Percentiles rank a stretch among this genome's conserved stretches.
Evolutionary conservation across 208 protist genomes (phyloP).

Genomic region (Acanthamoeba triangularis): DNA sequence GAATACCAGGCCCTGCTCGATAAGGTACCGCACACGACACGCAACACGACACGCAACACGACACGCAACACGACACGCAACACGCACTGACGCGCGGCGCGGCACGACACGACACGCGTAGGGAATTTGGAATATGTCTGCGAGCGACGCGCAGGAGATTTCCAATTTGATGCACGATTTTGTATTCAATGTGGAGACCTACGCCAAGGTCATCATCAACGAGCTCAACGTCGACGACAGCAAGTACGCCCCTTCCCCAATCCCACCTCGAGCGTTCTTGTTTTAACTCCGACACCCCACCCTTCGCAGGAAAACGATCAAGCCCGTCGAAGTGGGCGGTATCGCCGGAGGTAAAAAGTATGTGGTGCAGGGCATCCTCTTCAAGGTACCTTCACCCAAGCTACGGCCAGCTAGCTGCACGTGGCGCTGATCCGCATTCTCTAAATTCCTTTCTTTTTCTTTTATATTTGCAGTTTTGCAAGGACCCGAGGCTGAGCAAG

Average conservation of each 20-base stretch:
- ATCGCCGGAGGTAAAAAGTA: constrained; percentile 46
- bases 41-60: neutral
- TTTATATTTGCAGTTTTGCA: constrained; percentile 17
- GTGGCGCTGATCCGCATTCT: neutral
- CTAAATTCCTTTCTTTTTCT: neutral
- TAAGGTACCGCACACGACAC: neutral
- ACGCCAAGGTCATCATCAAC: constrained; percentile 45
- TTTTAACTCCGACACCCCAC: no score
- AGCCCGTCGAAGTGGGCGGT: constrained; percentile 47
- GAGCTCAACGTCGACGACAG: constrained; percentile 28
- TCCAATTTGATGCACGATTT: constrained; percentile 63
- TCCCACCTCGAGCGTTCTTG: neutral
- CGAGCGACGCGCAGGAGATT: neutral
- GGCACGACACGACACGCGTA: neutral
- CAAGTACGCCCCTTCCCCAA: neutral
- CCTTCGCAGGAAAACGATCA: constrained; percentile 43
- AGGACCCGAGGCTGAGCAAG: constrained; percentile 11
- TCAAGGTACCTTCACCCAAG: constrained; percentile 47
- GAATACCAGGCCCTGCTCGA: constrained; percentile 37
- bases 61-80: neutral
- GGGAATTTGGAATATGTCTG: neutral
- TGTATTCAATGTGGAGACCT: constrained; percentile 67
- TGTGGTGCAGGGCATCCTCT: constrained; percentile 49
- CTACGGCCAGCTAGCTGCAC: no score
- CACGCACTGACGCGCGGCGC: no score